A percentile compares a stretch with the other conserved stretches of the same genome.
phyloP scores from a whole-genome alignment of 176 grass and related monocot genomes.

The sorghum (Sorghum bicolor) region Sorghum_bicolor_NCBIv3 NC_012870.2:56158001-56158500 shows the following conservation, averaged over 20 bases:
- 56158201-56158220: slow-evolving; percentile 2
- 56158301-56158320: slow-evolving; percentile 75
- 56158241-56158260: slow-evolving; percentile 9
- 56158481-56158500: slow-evolving; percentile 65
- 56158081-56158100: not conserved
- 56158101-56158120: not conserved
- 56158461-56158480: slow-evolving; percentile 65
- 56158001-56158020: not conserved
- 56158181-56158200: slow-evolving; percentile 4
- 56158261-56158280: slow-evolving; percentile 28
- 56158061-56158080: not conserved
- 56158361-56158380: slow-evolving; percentile 77
- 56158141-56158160: not conserved
- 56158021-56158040: not conserved
- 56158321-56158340: slow-evolving; percentile 55
- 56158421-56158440: slow-evolving; percentile 33
- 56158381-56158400: slow-evolving; percentile 77
- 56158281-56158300: slow-evolving; percentile 50
- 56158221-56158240: slow-evolving; percentile 20
- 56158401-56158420: slow-evolving; percentile 73
- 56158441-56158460: slow-evolving; percentile 76
- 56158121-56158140: not conserved
- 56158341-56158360: slow-evolving; percentile 92
- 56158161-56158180: not conserved
- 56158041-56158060: not conserved